A percentile compares a stretch with the other conserved stretches of the same genome.
Conservation (phyloP, 202 grass and related monocot species). For the Schoenoplectus triqueter region DNA sequence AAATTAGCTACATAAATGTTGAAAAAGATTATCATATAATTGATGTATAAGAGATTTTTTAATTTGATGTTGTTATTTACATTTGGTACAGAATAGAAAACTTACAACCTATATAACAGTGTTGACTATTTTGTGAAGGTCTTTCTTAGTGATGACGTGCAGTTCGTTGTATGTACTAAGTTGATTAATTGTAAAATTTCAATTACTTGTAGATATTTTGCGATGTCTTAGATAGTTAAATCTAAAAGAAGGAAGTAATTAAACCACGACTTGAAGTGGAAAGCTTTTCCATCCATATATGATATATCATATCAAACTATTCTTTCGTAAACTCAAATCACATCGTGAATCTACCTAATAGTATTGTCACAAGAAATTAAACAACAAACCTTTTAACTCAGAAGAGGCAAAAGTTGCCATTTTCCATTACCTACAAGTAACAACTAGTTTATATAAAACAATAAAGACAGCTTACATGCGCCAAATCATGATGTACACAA, state of each 20-base stretch:
- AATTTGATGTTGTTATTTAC: too few relatives aligned
- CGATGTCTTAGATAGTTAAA: background rate
- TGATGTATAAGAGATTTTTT: too few relatives aligned
- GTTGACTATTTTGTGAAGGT: too few relatives aligned
- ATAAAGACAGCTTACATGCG: constrained; percentile 36
- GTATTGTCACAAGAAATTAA: constrained; percentile 22
- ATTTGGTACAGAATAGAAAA: too few relatives aligned
- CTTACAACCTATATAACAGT: too few relatives aligned
- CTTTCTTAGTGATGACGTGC: too few relatives aligned
- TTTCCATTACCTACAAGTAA: constrained; percentile 43
- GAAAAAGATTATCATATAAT: too few relatives aligned
- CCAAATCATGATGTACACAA: constrained; percentile 38
- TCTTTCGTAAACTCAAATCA: constrained; percentile 22
- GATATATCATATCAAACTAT: background rate
- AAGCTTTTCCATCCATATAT: constrained; percentile 15
- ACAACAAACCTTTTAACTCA: constrained; percentile 18
- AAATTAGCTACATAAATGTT: too few relatives aligned
- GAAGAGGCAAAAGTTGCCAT: constrained; percentile 17
- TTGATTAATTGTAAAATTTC: too few relatives aligned
- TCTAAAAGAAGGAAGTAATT: background rate
- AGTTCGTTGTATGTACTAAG: too few relatives aligned
- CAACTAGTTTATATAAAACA: constrained; percentile 33
- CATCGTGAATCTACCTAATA: constrained; percentile 23
- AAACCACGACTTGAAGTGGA: background rate
- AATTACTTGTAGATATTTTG: too few relatives aligned